phyloP scores from a whole-genome alignment of 129 eudicot species.

The Helichrysum umbraculigerum region DNA sequence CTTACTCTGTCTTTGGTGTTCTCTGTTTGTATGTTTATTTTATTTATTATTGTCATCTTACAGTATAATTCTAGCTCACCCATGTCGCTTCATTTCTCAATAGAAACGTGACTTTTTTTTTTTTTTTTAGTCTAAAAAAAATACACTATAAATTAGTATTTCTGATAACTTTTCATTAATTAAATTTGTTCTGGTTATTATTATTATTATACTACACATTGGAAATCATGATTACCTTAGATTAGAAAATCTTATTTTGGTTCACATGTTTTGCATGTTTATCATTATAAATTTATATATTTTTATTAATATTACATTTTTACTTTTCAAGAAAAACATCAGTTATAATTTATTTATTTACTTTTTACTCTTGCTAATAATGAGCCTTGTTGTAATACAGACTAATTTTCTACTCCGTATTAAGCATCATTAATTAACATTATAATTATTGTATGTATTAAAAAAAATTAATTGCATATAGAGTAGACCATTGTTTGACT shows the following conservation, averaged over 20 bases:
- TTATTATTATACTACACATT: neutral
- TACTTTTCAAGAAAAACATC: too few species aligned
- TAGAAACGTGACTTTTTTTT: neutral
- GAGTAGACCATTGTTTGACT: too few species aligned
- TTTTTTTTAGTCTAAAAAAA: neutral
- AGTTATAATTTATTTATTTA: too few species aligned
- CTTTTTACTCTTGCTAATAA: too few species aligned
- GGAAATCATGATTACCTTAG: neutral
- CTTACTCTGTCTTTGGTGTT: neutral
- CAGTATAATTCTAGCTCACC: too few species aligned
- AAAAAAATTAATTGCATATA: too few species aligned
- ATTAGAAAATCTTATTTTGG: neutral
- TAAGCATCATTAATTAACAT: too few species aligned
- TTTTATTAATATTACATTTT: too few species aligned
- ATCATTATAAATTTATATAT: neutral
- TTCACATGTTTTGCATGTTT: conserved; percentile 1
- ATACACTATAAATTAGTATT: neutral
- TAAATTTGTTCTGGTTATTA: neutral
- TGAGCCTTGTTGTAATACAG: too few species aligned
- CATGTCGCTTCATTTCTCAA: neutral
- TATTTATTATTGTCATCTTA: neutral
- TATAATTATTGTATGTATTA: too few species aligned
- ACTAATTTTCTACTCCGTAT: too few species aligned
- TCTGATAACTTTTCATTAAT: neutral
- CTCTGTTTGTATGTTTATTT: neutral